These are phyloP conservation scores for Kazachstania taianensis DNA, from an alignment of 805 yeast genomes.

Conservation along the genomic window DNA sequence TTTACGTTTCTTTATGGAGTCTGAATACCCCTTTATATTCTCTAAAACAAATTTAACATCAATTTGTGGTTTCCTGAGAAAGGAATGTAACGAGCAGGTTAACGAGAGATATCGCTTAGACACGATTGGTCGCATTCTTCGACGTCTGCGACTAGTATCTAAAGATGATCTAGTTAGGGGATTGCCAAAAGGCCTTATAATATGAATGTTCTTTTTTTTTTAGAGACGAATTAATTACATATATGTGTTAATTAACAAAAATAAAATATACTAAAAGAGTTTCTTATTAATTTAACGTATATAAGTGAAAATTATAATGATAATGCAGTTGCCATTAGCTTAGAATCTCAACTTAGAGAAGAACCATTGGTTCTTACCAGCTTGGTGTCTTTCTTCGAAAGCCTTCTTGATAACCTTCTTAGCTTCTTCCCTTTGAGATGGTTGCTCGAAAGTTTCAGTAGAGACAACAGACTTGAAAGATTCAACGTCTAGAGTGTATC, in stretches of 20 bases:
- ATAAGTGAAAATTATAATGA: conserved; percentile 3
- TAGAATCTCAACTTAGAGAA: conserved; percentile 94
- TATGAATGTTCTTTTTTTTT: too few relatives aligned
- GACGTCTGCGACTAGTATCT: too few relatives aligned
- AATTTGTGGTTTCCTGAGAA: conserved; percentile 21
- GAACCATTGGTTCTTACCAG: conserved; percentile 99
- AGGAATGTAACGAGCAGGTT: not conserved
- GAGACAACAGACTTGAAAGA: conserved; percentile 84
- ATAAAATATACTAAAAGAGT: conserved; percentile 5
- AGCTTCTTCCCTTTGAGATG: conserved; percentile 97
- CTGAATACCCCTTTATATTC: conserved; percentile 12
- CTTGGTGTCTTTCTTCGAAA: conserved; percentile 98
- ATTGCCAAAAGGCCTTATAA: too few relatives aligned
- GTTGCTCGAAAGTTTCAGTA: conserved; percentile 91
- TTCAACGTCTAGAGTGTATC: conserved; percentile 97
- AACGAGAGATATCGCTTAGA: too few relatives aligned
- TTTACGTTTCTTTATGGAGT: conserved; percentile 23
- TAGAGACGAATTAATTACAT: too few relatives aligned
- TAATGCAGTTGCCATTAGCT: conserved; percentile 17
- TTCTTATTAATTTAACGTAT: conserved; percentile 7
- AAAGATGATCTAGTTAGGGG: too few relatives aligned
- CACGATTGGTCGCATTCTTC: too few relatives aligned
- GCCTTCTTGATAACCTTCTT: conserved; percentile 98
- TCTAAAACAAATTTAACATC: conserved; percentile 19
- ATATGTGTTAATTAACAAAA: too few relatives aligned